Evolutionary conservation across 2,329 filamentous ascomycete species (phyloP).

Genomic region (Sarocladium strictum): DNA sequence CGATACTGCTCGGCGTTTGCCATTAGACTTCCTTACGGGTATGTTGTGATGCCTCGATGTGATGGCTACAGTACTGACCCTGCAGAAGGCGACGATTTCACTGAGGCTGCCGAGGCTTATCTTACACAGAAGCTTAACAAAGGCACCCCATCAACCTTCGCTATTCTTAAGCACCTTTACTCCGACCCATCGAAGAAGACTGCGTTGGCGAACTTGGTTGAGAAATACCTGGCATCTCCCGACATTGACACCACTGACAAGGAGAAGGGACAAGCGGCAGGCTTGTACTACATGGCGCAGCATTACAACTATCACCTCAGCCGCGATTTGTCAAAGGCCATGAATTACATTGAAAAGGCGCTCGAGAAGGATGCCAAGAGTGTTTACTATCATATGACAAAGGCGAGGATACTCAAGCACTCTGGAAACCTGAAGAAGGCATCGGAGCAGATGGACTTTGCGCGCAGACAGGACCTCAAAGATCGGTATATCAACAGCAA

Average conservation of each 20-base stretch:
- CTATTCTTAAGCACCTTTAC: conserved; percentile 93
- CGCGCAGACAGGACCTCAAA: conserved; percentile 76
- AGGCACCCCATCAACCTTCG: conserved; percentile 92
- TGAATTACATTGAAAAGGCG: conserved; percentile 76
- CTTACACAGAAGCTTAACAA: conserved; percentile 80
- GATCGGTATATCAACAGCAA: conserved; percentile 99
- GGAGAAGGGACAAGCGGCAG: conserved; percentile 66
- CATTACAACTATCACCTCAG: conserved; percentile 93
- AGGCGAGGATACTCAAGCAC: conserved; percentile 92
- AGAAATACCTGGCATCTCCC: conserved; percentile 65
- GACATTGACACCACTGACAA: conserved; percentile 41
- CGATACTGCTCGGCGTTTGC: conserved; percentile 80
- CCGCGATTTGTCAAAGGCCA: conserved; percentile 75
- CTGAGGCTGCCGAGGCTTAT: conserved; percentile 70
- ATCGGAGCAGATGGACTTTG: conserved; percentile 80
- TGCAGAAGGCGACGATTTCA: conserved; percentile 68
- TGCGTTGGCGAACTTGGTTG: conserved; percentile 67
- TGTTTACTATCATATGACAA: conserved; percentile 91
- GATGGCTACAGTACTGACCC: conserved; percentile 15
- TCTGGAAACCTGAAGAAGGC: conserved; percentile 73
- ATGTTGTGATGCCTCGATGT: conserved; percentile 14
- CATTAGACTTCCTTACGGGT: conserved; percentile 82
- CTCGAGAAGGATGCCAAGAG: conserved; percentile 73
- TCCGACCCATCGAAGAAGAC: conserved; percentile 69
- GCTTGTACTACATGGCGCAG: conserved; percentile 89